A percentile compares a stretch with the other conserved stretches of the same genome.
phyloP scores from a whole-genome alignment of 2,329 filamentous ascomycete genomes.

The Cadophora gregata region DNA sequence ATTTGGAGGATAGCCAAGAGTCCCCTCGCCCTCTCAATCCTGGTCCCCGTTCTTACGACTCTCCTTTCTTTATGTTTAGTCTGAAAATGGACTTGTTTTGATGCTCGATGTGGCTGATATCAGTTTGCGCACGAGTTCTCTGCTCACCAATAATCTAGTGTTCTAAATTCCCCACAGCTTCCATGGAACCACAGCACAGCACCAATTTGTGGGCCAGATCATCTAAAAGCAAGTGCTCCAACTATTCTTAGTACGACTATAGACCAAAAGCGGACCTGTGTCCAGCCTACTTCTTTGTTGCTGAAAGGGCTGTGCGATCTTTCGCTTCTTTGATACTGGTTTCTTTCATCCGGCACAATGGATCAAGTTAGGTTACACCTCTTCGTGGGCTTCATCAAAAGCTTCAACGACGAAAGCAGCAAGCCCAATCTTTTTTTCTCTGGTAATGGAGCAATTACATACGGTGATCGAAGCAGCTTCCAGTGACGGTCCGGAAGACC shows the following conservation, averaged over 20 bases:
- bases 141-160: too few relatives aligned
- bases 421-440: neutral
- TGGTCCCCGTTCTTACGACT: too few relatives aligned
- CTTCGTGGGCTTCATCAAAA: neutral
- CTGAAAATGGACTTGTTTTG: too few relatives aligned
- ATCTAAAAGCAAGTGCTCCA: neutral
- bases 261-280: too few relatives aligned
- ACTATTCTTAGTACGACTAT: neutral
- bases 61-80: too few relatives aligned
- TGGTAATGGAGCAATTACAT: neutral
- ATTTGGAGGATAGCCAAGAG: too few relatives aligned
- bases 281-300: neutral
- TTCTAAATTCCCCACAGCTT: too few relatives aligned
- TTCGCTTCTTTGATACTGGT: neutral
- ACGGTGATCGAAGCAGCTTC: neutral
- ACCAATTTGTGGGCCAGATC: too few relatives aligned
- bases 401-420: neutral
- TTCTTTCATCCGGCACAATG: slow-evolving; percentile 2
- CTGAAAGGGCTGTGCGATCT: neutral
- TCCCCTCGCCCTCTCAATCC: too few relatives aligned
- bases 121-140: too few relatives aligned
- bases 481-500: neutral
- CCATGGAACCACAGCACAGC: too few relatives aligned
- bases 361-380: neutral
- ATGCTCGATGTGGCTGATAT: too few relatives aligned